Evolutionary conservation across 1,284 basidiomycete genomes (phyloP).

Genomic region (Trichosporon sp.): DNA sequence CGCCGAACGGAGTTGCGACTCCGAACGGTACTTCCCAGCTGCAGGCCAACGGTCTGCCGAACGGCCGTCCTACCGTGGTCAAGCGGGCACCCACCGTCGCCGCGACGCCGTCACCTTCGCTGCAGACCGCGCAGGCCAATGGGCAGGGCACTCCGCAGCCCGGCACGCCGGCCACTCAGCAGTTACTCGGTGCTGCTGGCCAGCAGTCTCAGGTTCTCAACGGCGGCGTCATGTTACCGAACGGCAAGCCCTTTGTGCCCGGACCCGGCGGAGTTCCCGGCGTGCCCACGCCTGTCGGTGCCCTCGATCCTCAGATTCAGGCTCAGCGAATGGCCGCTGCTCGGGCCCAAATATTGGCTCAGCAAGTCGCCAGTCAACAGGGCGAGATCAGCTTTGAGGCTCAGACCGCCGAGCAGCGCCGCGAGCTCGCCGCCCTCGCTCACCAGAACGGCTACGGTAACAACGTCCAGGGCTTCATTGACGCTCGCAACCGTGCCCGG

Average conservation of each 20-base stretch:
- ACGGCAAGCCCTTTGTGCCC: slow-evolving; percentile 26
- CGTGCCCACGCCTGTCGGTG: slow-evolving; percentile 13
- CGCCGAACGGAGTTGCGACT: slow-evolving; percentile 8
- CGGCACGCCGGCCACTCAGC: slow-evolving; percentile 6
- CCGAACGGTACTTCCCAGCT: slow-evolving; percentile 13
- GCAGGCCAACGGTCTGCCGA: slow-evolving; percentile 15
- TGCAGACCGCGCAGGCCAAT: slow-evolving; percentile 6
- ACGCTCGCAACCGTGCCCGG: slow-evolving; percentile 23
- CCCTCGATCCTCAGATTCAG: slow-evolving; percentile 19
- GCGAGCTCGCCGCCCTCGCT: slow-evolving; percentile 19
- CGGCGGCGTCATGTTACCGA: slow-evolving; percentile 17
- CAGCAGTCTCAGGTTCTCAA: slow-evolving; percentile 25
- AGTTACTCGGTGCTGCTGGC: slow-evolving; percentile 10
- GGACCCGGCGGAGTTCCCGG: slow-evolving; percentile 14
- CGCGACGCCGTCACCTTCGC: slow-evolving; percentile 1
- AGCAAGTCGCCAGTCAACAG: slow-evolving; percentile 4
- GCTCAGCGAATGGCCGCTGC: slow-evolving; percentile 18
- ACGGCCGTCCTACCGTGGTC: slow-evolving; percentile 4
- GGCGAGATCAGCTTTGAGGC: slow-evolving; percentile 18
- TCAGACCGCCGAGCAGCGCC: slow-evolving; percentile 22
- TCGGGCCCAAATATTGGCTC: slow-evolving; percentile 12
- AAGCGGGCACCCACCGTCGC: slow-evolving; percentile 14
- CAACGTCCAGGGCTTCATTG: slow-evolving; percentile 31
- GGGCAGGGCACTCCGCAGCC: slow-evolving; percentile 4
- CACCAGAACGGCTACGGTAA: slow-evolving; percentile 26